phyloP scores from a whole-genome alignment of 2,329 filamentous ascomycete species.

The Westerdykella sp. region DNA sequence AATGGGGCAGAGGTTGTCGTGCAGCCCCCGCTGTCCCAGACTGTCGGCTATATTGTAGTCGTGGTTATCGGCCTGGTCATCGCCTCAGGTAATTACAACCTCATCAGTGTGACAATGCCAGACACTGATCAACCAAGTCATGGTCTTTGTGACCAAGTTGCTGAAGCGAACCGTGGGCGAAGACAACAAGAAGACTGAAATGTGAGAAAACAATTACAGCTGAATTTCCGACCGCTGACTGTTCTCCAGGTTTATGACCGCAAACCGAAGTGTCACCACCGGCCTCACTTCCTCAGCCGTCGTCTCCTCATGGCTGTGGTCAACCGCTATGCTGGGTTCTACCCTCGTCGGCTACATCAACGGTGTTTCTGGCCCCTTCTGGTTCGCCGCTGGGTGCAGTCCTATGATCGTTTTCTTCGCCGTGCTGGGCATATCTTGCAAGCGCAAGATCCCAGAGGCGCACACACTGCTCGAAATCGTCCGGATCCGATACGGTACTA shows the following conservation, averaged over 20 bases:
- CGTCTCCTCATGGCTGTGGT: constrained; percentile 37
- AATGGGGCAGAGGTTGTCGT: constrained; percentile 8
- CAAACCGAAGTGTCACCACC: constrained; percentile 18
- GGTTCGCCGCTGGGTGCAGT: constrained; percentile 50
- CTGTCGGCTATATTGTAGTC: constrained; percentile 41
- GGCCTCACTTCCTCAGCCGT: constrained; percentile 17
- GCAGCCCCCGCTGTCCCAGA: constrained; percentile 19
- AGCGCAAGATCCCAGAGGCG: constrained; percentile 48
- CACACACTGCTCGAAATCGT: constrained; percentile 52
- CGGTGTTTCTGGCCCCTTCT: constrained; percentile 52
- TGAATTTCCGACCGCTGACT: background rate
- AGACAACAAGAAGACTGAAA: constrained; percentile 50
- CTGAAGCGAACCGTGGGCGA: constrained; percentile 48
- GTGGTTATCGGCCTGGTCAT: constrained; percentile 39
- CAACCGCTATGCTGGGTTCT: constrained; percentile 48
- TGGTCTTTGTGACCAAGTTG: constrained; percentile 44
- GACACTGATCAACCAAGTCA: constrained; percentile 21
- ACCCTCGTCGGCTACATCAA: constrained; percentile 46
- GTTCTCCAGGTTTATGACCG: constrained; percentile 26
- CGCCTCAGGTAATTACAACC: constrained; percentile 29
- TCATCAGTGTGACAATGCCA: constrained; percentile 1
- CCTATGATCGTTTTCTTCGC: constrained; percentile 54
- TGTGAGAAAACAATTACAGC: constrained; percentile 19
- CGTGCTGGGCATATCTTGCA: constrained; percentile 47
- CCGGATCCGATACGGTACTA: constrained; percentile 45